phyloP scores from a whole-genome alignment of 1,284 basidiomycete species.

The Microbotryum scabiosae region DNA sequence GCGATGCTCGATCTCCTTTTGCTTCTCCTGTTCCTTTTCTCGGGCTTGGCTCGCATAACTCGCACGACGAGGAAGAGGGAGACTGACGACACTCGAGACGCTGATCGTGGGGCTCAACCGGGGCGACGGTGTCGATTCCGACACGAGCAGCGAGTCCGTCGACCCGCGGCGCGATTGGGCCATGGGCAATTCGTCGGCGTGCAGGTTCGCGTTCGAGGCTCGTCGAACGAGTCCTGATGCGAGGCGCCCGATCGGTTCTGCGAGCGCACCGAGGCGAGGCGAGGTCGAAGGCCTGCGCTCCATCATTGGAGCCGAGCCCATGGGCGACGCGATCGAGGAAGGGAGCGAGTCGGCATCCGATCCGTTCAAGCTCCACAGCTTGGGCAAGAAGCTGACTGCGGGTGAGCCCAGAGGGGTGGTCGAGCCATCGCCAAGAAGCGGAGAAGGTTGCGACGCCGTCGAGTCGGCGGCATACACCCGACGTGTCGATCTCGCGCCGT shows the following conservation, averaged over 20 bases:
- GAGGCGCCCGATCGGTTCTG: slow-evolving; percentile 23
- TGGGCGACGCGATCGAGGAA: slow-evolving; percentile 7
- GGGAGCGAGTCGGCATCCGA: slow-evolving; percentile 8
- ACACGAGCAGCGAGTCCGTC: not conserved
- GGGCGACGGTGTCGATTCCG: slow-evolving; percentile 6
- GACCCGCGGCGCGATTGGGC: not conserved
- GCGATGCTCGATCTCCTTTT: slow-evolving; percentile 11
- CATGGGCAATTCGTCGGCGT: slow-evolving; percentile 11
- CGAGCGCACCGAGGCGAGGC: slow-evolving; percentile 17
- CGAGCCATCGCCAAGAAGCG: not conserved
- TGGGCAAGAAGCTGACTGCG: slow-evolving; percentile 4
- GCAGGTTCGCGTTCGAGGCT: slow-evolving; percentile 17
- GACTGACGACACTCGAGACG: slow-evolving; percentile 1
- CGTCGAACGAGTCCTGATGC: slow-evolving; percentile 24
- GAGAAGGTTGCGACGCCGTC: slow-evolving; percentile 1
- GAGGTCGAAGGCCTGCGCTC: slow-evolving; percentile 20
- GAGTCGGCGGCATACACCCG: no score
- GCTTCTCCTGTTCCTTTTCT: slow-evolving; percentile 27
- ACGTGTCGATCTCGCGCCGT: no score
- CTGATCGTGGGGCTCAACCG: slow-evolving; percentile 7
- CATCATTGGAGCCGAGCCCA: not conserved
- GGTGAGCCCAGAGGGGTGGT: slow-evolving; percentile 20
- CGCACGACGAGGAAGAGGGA: slow-evolving; percentile 2
- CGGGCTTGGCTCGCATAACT: slow-evolving; percentile 18
- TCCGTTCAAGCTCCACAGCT: slow-evolving; percentile 2